Conservation (phyloP, 306 rosid genomes). For the Lotus japonicus region DNA sequence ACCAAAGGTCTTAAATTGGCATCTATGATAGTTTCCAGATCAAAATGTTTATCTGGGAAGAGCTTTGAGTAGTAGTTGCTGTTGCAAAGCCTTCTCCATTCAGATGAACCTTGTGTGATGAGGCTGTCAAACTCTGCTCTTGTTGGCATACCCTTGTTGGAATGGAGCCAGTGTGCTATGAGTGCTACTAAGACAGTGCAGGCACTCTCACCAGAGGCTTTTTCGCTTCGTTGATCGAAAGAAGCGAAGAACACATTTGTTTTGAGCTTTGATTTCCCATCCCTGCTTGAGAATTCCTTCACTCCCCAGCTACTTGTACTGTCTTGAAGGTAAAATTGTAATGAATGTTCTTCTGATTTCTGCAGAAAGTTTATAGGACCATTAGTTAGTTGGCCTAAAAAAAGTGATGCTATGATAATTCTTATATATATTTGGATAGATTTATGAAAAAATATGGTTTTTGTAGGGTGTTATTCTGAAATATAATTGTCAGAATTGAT, state of each 20-base stretch:
- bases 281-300: slow-evolving; percentile 52
- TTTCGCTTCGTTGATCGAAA: slow-evolving; percentile 64
- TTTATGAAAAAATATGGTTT: too few relatives aligned
- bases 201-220: slow-evolving; percentile 67
- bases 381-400: not conserved
- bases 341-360: slow-evolving; percentile 20
- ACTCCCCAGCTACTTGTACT: slow-evolving; percentile 32
- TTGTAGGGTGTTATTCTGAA: too few relatives aligned
- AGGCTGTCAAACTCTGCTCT: slow-evolving; percentile 48
- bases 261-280: slow-evolving; percentile 50
- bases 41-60: slow-evolving; percentile 71
- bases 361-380: slow-evolving; percentile 9
- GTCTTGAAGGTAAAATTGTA: not conserved
- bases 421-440: too few relatives aligned
- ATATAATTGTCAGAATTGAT: too few relatives aligned
- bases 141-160: slow-evolving; percentile 44
- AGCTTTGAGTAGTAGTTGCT: slow-evolving; percentile 27
- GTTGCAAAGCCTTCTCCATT: slow-evolving; percentile 62
- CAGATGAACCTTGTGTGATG: slow-evolving; percentile 56
- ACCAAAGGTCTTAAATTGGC: slow-evolving; percentile 51
- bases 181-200: slow-evolving; percentile 60
- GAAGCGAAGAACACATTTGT: slow-evolving; percentile 63
- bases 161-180: slow-evolving; percentile 83
- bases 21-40: slow-evolving; percentile 60
- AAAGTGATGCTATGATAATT: too few relatives aligned